Evolutionary conservation across 768 basidiomycete genomes (phyloP), one percentile per base, ranked within the genome.

Genomic region (Auricularia heimuer): DNA sequence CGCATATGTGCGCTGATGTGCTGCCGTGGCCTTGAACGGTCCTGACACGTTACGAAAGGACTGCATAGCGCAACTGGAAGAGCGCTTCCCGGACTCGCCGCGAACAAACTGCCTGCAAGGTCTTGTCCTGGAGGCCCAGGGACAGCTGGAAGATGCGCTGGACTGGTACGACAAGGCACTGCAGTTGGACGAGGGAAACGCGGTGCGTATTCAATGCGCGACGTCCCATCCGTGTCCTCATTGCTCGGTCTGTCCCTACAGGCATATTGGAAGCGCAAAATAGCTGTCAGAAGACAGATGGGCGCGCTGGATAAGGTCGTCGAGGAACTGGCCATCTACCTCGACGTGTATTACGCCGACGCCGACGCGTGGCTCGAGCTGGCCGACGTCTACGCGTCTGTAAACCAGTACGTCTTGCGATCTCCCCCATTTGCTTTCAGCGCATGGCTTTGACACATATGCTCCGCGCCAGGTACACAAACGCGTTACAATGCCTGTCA

Each of bases 271-370:
- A 92, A 93, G 69, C 84, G 94, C n/a, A 83, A 85, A 63, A 85
- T 92, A 68, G 85, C 90, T 0, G 83, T 93, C 11, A 80, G 89
- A 10, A 78, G 87, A 56, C 79, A 84, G 10, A 78, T 76, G 6
- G 86, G 90, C 58, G 82, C 82, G 71, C 74, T 82, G 0, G 85
- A 92, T 62, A 80, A 80, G 61, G 87, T 90, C 0, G 85, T 89
- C 1, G 81, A 85, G 10, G 85, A 93, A 70, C 80, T 96, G 3
- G 83, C 83, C 14, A 77, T 81, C 54, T 86, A 88, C 69, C 81
- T 94, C 21, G 94, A 97, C 70, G 92, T 88, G 0, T 89, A 93
- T 72, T 97, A 96, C 73, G 85, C 85, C 24, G 94, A 97, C 68
- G 78, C 88, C 14, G 92, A 94, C 68, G 92, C 84, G 11, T 96